Evolutionary conservation across 192 early-diverging fungal genomes (phyloP), one percentile per base, ranked within the genome.

Genomic region (Entophlyctis helioformis): DNA sequence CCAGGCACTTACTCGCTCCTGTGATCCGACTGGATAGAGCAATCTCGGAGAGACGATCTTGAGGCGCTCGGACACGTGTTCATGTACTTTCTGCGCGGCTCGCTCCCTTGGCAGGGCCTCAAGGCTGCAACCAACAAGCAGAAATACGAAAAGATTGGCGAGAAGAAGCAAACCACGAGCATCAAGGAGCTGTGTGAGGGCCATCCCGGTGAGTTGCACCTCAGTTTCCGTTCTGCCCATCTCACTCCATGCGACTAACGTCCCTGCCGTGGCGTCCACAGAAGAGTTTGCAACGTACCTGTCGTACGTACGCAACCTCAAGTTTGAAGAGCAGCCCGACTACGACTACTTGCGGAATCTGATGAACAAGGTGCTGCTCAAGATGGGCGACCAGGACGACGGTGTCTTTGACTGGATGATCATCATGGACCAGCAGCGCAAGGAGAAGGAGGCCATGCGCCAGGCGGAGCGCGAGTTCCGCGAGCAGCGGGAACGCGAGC

Each of bases 91-190:
- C 70, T 98, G 64, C 78, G 89, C 39, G 89, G 91, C 20, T 75
- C 75, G 19, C 67, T 98, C 39, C 94, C 94, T 12, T 98, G 94
- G 94, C 94, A 98, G 66, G 94, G 94, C 3, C 64, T 98, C 19
- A 96, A 94, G 68, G 94, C 94, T 0, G 86, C 83, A 15, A 93
- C 89, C 48, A 98, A 98, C 75, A 91, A 95, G 60, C 91, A 98
- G 77, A 98, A 98, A 54, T 98, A 98, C 63, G 94, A 98, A 60
- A 90, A 93, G 61, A 98, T 98, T 64, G 94, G 94, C 32, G 91
- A 98, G 65, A 90, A 91, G 74, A 98, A 98, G 66, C 94, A 92
- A 55, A 78, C 78, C 31, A 86, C 87, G 0, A 69, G 72, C 18
- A 77, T 96, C 54, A 81, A 83, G 51, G 94, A 96, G 50, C 72